Evolutionary conservation across 2,329 filamentous ascomycete species (phyloP).

Genomic region (Ophiostoma sp.): DNA sequence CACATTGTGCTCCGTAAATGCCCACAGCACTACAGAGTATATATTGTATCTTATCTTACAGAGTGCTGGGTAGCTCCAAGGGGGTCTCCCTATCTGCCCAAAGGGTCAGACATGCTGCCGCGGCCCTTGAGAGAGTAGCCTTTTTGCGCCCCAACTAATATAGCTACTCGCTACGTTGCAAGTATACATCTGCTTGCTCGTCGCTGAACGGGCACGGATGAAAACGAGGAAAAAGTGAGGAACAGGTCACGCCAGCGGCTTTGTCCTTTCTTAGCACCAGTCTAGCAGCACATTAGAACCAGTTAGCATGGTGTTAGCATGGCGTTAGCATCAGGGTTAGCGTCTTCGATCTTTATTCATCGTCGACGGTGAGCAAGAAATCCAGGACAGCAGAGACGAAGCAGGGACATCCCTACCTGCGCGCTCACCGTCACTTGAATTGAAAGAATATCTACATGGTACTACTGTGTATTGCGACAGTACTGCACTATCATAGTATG

Average conservation of each 20-base stretch:
- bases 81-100: not conserved
- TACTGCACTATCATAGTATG: not conserved
- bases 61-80: not conserved
- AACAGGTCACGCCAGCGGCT: not conserved
- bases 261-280: constrained; percentile 9
- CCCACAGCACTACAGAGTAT: no score
- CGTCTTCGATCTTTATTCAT: not conserved
- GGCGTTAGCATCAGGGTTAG: not conserved
- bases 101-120: not conserved
- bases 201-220: constrained; percentile 2
- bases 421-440: constrained; percentile 10
- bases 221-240: not conserved
- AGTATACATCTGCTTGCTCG: not conserved
- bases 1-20: no score
- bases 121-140: not conserved
- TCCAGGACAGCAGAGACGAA: not conserved
- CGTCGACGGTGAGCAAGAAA: not conserved
- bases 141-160: not conserved
- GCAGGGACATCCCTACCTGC: constrained; percentile 16
- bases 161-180: no score
- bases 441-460: not conserved
- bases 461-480: no score
- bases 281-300: not conserved
- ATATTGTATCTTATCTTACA: no score
- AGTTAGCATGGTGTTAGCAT: not conserved